These are phyloP conservation scores for Cadophora sp. DNA, from an alignment of 2,329 filamentous ascomycete genomes.

Conservation along the genomic window DNA sequence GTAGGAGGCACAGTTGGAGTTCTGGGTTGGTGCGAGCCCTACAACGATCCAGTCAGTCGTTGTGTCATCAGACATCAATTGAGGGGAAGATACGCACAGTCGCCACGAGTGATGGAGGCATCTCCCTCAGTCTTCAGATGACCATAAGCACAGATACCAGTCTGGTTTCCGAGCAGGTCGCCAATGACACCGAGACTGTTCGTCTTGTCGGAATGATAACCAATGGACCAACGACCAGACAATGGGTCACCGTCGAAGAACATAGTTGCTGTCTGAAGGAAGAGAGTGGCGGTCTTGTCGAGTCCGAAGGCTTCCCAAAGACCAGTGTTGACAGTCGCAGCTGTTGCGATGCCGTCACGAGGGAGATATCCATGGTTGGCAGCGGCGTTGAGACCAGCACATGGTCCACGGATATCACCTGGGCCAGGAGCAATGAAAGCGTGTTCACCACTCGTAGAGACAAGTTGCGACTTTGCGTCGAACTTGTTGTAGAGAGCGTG, in stretches of 20 bases:
- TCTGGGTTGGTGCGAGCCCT: slow-evolving; percentile 27
- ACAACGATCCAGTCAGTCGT: neutral
- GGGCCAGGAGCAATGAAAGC: slow-evolving; percentile 28
- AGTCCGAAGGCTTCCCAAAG: slow-evolving; percentile 31
- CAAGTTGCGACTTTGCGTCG: slow-evolving; percentile 28
- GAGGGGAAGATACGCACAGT: slow-evolving; percentile 14
- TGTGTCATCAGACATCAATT: neutral
- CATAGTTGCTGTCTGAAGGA: slow-evolving; percentile 29
- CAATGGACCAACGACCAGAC: slow-evolving; percentile 31
- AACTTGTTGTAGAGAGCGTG: slow-evolving; percentile 32
- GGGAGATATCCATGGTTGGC: slow-evolving; percentile 50
- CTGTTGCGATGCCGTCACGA: slow-evolving; percentile 27
- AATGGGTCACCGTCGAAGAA: slow-evolving; percentile 35
- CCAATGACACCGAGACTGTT: slow-evolving; percentile 25
- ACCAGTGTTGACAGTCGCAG: slow-evolving; percentile 23
- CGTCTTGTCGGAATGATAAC: slow-evolving; percentile 28
- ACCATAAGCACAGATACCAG: slow-evolving; percentile 31
- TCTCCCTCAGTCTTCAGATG: slow-evolving; percentile 33
- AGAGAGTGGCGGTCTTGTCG: slow-evolving; percentile 30
- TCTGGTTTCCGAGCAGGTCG: slow-evolving; percentile 30
- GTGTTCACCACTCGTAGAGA: slow-evolving; percentile 30
- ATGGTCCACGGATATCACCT: slow-evolving; percentile 38
- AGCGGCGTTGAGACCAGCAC: slow-evolving; percentile 48
- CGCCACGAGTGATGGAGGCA: slow-evolving; percentile 32
- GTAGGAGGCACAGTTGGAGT: slow-evolving; percentile 36